Evolutionary conservation across 495 filamentous ascomycete species (phyloP), one percentile per base, ranked within the genome.

Genomic region (Cenococcum geophilum): DNA sequence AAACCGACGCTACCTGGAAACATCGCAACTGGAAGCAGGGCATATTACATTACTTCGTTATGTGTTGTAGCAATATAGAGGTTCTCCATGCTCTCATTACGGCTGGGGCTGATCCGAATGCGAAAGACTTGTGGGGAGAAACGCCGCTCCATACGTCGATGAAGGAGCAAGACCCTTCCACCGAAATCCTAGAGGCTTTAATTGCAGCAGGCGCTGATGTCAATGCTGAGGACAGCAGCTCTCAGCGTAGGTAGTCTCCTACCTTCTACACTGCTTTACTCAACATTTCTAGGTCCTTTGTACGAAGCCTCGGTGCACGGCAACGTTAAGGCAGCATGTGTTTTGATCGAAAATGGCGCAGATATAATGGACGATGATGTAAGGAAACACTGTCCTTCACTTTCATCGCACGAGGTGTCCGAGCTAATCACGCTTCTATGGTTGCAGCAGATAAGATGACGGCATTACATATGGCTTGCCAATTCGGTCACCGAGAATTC

Each of bases 321-420:
- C 23, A 32, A 32, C 52, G 5, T 32, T 5, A 25, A 55, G 8
- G n/a, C 23, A 5, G 52, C 35, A 9, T 25, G 52, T 9, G 22
- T 55, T 25, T 55, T 55, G 16, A 55, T 55, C 32, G 52, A 55
- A 25, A 21, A 55, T 9, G 23, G 23, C 5, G 52, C 52, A n/a
- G 52, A 55, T 55, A 14, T 40, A 6, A 40, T 40, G 36, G 36
- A 40, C 14, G 36, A 40, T 14, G 36, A 40, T 40, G 8, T 40
- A n/a, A n/a, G n/a, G n/a, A n/a, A n/a, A n/a, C n/a, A n/a, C n/a
- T n/a, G n/a, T n/a, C n/a, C n/a, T n/a, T n/a, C n/a, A n/a, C n/a
- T n/a, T n/a, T n/a, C n/a, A n/a, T n/a, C n/a, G n/a, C n/a, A n/a
- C n/a, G n/a, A n/a, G n/a, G n/a, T n/a, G n/a, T n/a, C n/a, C n/a